Evolutionary conservation across 1,284 basidiomycete genomes (phyloP), one percentile per base, ranked within the genome.

Genomic region (Pascua guehoae): DNA sequence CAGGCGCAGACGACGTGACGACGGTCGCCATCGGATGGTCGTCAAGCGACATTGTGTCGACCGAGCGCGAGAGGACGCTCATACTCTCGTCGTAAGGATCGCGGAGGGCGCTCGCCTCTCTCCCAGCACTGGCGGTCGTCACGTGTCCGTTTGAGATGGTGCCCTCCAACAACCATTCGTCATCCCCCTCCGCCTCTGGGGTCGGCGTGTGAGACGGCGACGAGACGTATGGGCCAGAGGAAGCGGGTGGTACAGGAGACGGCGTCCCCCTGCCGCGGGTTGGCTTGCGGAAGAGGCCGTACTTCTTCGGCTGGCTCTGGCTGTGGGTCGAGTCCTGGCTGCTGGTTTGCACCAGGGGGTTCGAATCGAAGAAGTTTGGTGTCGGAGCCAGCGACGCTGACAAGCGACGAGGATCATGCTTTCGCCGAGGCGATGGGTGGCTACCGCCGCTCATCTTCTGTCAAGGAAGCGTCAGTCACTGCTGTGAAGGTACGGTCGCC

Each of bases 151-250:
- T 62, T 11, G 12, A 51, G 10, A 52, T 51, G 24, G 47, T 53
- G 17, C 68, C 69, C 52, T 71, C 71, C 11, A 73, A 32, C 16
- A 65, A 65, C 71, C 71, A 73, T n/a, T 69, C 71, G 45, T 73
- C 73, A 12, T 72, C 71, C 14, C 67, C 58, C 38, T 66, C 69
- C 4, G 51, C 57, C 12, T 51, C 54, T 10, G 47, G 42, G 2
- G 56, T 41, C 14, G 47, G 47, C 12, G 56, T 32, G 24, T 32
- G 24, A 7, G 24, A 32, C 24, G 24, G 24, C 24, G 24, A 32
- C 24, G 24, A 32, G 24, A 32, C 24, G 7, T 32, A 32, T 32
- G 24, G 24, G 24, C 4, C 24, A 32, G 24, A 32, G 24, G 24
- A 32, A 32, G 24, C 24, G 7, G 24, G 24, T 32, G 24, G 24